Conservation (phyloP, 305 asterid species). For the Fraxinus floribunda region DNA sequence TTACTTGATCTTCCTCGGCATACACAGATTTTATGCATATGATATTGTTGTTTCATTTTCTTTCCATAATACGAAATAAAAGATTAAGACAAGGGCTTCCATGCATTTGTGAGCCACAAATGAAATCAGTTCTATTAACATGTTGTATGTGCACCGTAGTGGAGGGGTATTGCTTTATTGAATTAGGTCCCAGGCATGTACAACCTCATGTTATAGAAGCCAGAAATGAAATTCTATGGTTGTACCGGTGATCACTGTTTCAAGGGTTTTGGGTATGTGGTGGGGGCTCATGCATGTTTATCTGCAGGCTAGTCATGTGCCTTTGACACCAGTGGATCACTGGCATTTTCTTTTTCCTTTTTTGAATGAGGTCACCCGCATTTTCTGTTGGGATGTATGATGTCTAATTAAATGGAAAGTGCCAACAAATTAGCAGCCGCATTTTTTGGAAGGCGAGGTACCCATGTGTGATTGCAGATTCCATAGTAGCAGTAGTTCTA, state of each 20-base stretch:
- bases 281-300: too few species aligned
- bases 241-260: neutral
- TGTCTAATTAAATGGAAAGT: neutral
- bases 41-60: neutral
- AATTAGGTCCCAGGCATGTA: neutral
- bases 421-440: too few species aligned
- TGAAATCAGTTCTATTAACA: neutral
- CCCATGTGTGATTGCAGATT: neutral
- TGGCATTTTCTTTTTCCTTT: neutral
- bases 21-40: neutral
- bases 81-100: neutral
- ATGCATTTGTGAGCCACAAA: neutral
- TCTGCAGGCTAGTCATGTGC: neutral
- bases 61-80: neutral
- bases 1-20: neutral
- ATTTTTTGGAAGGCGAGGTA: too few species aligned
- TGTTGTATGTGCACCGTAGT: neutral
- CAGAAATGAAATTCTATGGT: neutral
- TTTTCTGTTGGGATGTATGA: neutral
- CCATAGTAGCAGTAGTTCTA: neutral
- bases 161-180: neutral
- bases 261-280: neutral
- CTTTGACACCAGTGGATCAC: neutral
- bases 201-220: neutral
- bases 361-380: neutral